Base-by-base conservation (phyloP, 140 eudicot species). In the Anethum foeniculum region DNA sequence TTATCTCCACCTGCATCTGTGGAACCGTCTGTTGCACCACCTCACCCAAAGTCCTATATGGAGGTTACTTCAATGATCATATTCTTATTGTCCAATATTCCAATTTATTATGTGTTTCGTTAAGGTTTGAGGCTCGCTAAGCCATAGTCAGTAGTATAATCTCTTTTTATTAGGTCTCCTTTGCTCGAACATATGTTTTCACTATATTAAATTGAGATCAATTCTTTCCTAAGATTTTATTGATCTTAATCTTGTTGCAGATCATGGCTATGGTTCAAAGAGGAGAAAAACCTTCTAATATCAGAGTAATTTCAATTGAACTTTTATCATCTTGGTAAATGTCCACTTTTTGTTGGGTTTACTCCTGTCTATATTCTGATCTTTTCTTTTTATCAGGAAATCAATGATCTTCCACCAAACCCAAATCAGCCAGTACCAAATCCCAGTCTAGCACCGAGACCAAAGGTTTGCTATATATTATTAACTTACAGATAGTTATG, bases 251-350 rank as follows among this genome's bases (percentile, higher is more conserved):
- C 36, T 5, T 60, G 46, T 79, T 88, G 85, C 92, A 95, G 99
- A 92, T 92, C 58, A 90, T 95, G 96, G 85, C 88, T 32, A 95
- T 92, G 99, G 84, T 90, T 82, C 95, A 92, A 88, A 90, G 99
- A 89, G 99, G 99, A 83, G 99, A 92, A 86, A 90, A 82, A 82
- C 99, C 99, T 52, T 82, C 97, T 41, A 92, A 95, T 84, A 87
- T 95, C 80, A 89, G 93, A 77, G 99, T 95, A 88, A 85, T 81
- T 76, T 58, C 79, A 44, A 27, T 56, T 1, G 3, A 32, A 71
- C 15, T 9, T 71, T n/a, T 39, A 23, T 6, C 41, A 27, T 41
- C 54, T 51, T 38, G 52, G 23, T 83, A 21, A 19, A 34, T 21
- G 27, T 64, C 46, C 60, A 38, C 16, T 9, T 65, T 5, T 60